These are phyloP conservation scores for Polytrichum formosum DNA, from an alignment of 225 moss, liverwort and hornwort species.

Conservation along the genomic window DNA sequence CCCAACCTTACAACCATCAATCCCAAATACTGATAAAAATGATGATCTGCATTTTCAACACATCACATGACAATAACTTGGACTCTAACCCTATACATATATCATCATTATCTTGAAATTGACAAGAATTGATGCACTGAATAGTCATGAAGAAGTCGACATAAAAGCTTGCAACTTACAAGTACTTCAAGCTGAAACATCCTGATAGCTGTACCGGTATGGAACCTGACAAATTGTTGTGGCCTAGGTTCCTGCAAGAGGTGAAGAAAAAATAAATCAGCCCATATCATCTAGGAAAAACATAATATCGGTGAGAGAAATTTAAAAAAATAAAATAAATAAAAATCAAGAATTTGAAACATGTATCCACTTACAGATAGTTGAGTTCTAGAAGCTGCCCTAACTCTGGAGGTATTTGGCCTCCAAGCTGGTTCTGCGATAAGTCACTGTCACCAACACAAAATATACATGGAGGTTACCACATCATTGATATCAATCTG, in stretches of 20 bases:
- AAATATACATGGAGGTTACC: neutral
- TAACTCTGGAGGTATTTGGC: conserved; percentile 64
- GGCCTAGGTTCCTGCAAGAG: conserved; percentile 25
- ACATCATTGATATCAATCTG: too few relatives aligned
- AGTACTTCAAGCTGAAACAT: conserved; percentile 26
- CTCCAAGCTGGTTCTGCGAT: conserved; percentile 57
- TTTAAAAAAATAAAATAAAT: neutral
- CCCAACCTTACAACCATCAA: neutral
- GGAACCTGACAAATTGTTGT: conserved; percentile 38
- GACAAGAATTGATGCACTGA: too few relatives aligned
- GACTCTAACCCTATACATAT: too few relatives aligned
- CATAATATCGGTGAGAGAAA: too few relatives aligned
- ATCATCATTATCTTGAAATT: too few relatives aligned
- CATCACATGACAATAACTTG: too few relatives aligned
- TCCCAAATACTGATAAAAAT: too few relatives aligned
- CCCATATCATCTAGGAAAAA: too few relatives aligned
- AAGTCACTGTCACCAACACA: conserved; percentile 41
- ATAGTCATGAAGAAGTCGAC: too few relatives aligned
- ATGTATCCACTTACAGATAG: conserved; percentile 32
- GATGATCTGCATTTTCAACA: too few relatives aligned
- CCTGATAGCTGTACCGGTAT: conserved; percentile 34
- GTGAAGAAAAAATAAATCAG: neutral
- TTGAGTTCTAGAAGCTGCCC: conserved; percentile 69
- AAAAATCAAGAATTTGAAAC: neutral
- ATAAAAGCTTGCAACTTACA: neutral